A percentile compares a stretch with the other conserved stretches of the same genome.
These are phyloP conservation scores for Suhomyces wounanorum DNA, from an alignment of 1,139 yeast species.

Conservation along the genomic window DNA sequence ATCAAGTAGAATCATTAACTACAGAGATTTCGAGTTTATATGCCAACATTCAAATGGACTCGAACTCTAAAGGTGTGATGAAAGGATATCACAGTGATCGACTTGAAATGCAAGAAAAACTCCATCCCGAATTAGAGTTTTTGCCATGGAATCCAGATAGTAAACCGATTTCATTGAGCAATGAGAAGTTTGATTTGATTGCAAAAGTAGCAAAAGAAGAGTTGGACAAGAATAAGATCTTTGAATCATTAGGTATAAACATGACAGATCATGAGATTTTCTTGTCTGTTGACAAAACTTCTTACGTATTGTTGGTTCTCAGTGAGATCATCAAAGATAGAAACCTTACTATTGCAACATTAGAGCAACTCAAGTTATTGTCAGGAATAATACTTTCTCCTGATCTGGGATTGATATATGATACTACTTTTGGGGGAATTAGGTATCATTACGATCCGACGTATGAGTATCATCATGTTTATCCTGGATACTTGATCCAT, in stretches of 20 bases:
- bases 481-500: not conserved
- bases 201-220: too few relatives aligned
- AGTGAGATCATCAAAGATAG: constrained; percentile 62
- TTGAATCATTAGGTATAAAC: too few relatives aligned
- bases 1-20: constrained; percentile 32
- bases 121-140: constrained; percentile 54
- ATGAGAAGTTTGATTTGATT: too few relatives aligned
- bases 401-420: not conserved
- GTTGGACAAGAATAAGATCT: constrained; percentile 49
- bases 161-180: constrained; percentile 41
- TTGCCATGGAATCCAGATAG: constrained; percentile 56
- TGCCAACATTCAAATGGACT: constrained; percentile 53
- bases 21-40: constrained; percentile 32
- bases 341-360: constrained; percentile 12
- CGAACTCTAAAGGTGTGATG: constrained; percentile 73
- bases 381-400: too few relatives aligned
- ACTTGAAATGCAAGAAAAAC: constrained; percentile 55
- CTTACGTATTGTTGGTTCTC: too few relatives aligned
- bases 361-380: not conserved
- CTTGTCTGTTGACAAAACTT: constrained; percentile 79
- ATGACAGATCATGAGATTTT: too few relatives aligned
- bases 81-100: too few relatives aligned
- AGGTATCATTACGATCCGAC: not conserved
- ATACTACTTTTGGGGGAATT: not conserved
- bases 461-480: not conserved